Base-by-base conservation (phyloP, 805 yeast genomes). In the Kazachstania psychrophila region DNA sequence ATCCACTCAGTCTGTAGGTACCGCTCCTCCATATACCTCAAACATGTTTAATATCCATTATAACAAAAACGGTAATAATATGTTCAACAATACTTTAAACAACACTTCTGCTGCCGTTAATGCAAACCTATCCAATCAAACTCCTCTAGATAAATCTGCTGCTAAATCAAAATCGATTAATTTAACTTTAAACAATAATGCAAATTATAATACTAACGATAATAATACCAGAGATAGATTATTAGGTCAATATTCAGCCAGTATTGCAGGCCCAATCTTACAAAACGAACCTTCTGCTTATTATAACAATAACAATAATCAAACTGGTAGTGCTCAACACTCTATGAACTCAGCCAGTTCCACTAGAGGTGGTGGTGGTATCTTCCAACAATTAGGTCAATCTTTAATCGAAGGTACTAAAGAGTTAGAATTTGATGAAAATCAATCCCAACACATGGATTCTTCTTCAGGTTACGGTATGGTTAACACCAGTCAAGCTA, bases 351-450 rank as follows among this genome's bases (percentile, higher is more conserved):
- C 34, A 4, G 14, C 24, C 12, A 18, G 10, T 12, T 18, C 34
- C 9, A 23, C 8, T 18, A 29, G 28, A 16, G 19, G 19, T 16
- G 17, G 37, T 15, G 52, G 51, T 24, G 56, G 61, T 6, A 57
- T 60, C 33, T 60, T 58, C 33, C 61, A 60, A 36, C 47, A 47
- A 31, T 53, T 60, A 36, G 64, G 64, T 28, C 52, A 51, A 38
- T 44, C 60, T 13, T 37, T 60, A 24, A 54, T 58, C 18, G 62
- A 58, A 34, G 62, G 61, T 14, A 59, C 64, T 1, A 46, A 52
- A 20, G 64, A 59, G 45, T 44, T 59, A 20, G 64, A 50, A 36
- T 35, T 24, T 22, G 37, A 36, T 28, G 23, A 26, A 2, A 25
- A 10, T 25, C n/a, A 22, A 13, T 30, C n/a, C 13, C 14, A n/a